Evolutionary conservation across 441 rosid genomes (phyloP), one percentile per base, ranked within the genome.

Genomic region (Populus hybrid): DNA sequence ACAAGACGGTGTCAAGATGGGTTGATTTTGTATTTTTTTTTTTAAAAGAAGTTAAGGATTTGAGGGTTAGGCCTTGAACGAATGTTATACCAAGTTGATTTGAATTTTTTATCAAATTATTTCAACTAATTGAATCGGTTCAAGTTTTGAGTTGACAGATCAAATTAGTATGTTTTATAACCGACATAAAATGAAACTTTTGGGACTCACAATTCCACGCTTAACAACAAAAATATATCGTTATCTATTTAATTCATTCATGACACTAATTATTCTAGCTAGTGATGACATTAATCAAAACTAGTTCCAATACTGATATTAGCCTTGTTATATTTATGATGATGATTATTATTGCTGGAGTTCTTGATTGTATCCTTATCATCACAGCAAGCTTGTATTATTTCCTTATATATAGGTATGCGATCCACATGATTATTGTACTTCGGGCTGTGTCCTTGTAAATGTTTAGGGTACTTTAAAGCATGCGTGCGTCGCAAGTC

Each of bases 81-180:
- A n/a, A n/a, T n/a, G n/a, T n/a, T n/a, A n/a, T n/a, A n/a, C n/a
- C 42, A 38, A 38, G 11, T 38, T 3, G 0, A 38, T 1, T 38
- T 38, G 1, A 9, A 38, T 38, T 14, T 3, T 14, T 14, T 1
- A 46, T 2, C 0, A 14, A 14, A 46, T 46, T 1, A 46, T 4
- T 46, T n/a, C n/a, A n/a, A n/a, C n/a, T n/a, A n/a, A n/a, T 46
- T 14, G 6, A 46, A 46, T 4, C 1, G 6, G 1, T 14, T 4
- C 0, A 46, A 3, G 0, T 36, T 36, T 38, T 38, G 0, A 38
- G 57, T 46, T 46, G 0, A 4, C 1, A 0, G 0, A 4, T 14
- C 0, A 46, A 46, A 46, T 12, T 46, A 46, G 0, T 14, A 5
- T 1, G 20, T 46, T 46, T 14, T 46, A 34, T 5, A 34, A 4